These are phyloP conservation scores for Nothophaeocryptopus gaeumannii DNA, from an alignment of 2,329 filamentous ascomycete species.

Conservation along the genomic window DNA sequence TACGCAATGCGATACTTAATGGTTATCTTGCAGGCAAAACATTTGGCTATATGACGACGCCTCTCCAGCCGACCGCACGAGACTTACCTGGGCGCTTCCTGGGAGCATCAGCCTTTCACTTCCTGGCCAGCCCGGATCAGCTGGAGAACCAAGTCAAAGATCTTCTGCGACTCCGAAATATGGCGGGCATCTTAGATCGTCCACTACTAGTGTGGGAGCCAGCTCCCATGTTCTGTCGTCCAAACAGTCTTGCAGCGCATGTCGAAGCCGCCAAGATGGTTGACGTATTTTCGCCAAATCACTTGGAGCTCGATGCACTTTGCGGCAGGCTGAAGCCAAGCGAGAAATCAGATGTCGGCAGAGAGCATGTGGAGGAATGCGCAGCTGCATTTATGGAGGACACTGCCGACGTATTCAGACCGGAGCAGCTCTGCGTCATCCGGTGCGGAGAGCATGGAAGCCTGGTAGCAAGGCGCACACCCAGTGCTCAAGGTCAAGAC, in stretches of 20 bases:
- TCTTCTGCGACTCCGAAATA: constrained; percentile 8
- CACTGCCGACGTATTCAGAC: constrained; percentile 4
- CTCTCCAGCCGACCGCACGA: constrained; percentile 9
- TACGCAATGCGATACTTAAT: neutral
- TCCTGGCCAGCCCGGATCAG: constrained; percentile 26
- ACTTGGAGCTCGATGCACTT: constrained; percentile 27
- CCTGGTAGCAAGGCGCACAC: constrained; percentile 17
- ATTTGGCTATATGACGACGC: constrained; percentile 12
- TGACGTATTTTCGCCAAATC: constrained; percentile 34
- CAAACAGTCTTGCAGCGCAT: constrained; percentile 22
- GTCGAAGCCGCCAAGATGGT: constrained; percentile 20
- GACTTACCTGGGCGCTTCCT: constrained; percentile 14
- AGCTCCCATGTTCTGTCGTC: constrained; percentile 26
- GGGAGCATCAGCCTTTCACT: constrained; percentile 21
- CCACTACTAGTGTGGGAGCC: constrained; percentile 32
- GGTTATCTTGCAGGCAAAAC: constrained; percentile 9
- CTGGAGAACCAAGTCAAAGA: constrained; percentile 19
- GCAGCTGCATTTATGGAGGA: constrained; percentile 21
- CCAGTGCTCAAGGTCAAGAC: neutral
- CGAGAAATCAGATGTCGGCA: constrained; percentile 11
- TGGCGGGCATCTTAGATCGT: constrained; percentile 2
- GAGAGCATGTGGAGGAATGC: constrained; percentile 20
- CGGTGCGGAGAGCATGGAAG: constrained; percentile 28
- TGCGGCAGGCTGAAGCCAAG: constrained; percentile 16
- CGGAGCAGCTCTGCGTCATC: constrained; percentile 22